A percentile compares a stretch with the other conserved stretches of the same genome.
Evolutionary conservation across 2,329 filamentous ascomycete species (phyloP).

Genomic region (Colletotrichum cereale): DNA sequence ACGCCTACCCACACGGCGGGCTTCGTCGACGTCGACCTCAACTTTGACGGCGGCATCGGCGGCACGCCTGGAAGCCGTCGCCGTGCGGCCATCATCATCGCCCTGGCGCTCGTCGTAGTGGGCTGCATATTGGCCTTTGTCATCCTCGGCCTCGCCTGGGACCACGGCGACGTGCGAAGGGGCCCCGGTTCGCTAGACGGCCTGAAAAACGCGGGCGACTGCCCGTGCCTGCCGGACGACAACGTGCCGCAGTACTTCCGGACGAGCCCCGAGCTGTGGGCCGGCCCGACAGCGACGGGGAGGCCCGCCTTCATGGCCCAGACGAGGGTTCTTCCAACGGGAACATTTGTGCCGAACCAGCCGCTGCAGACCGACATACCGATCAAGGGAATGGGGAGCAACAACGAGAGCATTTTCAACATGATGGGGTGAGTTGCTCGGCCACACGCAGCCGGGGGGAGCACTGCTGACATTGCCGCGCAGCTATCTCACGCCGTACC

Average conservation of each 20-base stretch:
- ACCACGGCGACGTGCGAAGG: slow-evolving; percentile 34
- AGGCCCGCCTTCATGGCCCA: slow-evolving; percentile 77
- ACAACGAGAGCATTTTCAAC: slow-evolving; percentile 76
- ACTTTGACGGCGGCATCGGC: slow-evolving; percentile 9
- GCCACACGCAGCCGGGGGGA: neutral
- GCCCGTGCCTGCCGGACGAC: slow-evolving; percentile 48
- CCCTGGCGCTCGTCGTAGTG: slow-evolving; percentile 47
- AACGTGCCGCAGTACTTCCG: slow-evolving; percentile 74
- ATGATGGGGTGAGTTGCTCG: slow-evolving; percentile 66
- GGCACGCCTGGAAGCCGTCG: slow-evolving; percentile 18
- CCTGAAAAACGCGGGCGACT: slow-evolving; percentile 42
- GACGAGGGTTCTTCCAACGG: slow-evolving; percentile 75
- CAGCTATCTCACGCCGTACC: slow-evolving; percentile 74
- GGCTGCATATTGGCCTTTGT: slow-evolving; percentile 53
- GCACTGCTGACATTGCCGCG: neutral
- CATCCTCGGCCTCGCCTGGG: slow-evolving; percentile 49
- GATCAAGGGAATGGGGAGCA: slow-evolving; percentile 68
- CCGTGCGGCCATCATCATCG: slow-evolving; percentile 24
- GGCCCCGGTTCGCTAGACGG: slow-evolving; percentile 39
- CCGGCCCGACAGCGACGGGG: slow-evolving; percentile 79
- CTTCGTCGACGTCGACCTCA: slow-evolving; percentile 27
- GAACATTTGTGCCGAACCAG: slow-evolving; percentile 74
- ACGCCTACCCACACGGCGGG: slow-evolving; percentile 14
- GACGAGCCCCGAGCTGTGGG: slow-evolving; percentile 69
- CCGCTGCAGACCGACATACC: slow-evolving; percentile 80